A percentile compares a stretch with the other conserved stretches of the same genome.
These are phyloP conservation scores for Ophiosphaerella narmari DNA, from an alignment of 2,329 filamentous ascomycete genomes.

Conservation along the genomic window DNA sequence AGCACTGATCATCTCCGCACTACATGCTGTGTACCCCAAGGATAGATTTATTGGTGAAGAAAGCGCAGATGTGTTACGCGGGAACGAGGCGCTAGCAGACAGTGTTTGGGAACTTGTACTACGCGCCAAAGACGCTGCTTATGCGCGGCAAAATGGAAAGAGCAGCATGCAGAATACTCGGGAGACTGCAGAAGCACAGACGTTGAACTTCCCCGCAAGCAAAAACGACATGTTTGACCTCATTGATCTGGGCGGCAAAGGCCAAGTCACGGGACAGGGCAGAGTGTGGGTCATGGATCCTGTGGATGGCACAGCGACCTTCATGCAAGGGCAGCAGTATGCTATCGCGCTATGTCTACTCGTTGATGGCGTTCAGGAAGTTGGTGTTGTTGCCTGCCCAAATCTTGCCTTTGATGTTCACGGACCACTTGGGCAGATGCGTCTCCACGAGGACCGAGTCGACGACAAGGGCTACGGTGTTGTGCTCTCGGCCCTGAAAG, in stretches of 20 bases:
- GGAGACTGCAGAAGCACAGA: conserved; percentile 5
- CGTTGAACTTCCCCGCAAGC: conserved; percentile 45
- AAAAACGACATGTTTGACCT: conserved; percentile 63
- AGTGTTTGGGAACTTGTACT: conserved; percentile 62
- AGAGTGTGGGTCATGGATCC: conserved; percentile 67
- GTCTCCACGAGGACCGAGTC: conserved; percentile 46
- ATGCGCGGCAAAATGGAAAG: conserved; percentile 30
- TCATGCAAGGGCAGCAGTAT: conserved; percentile 65
- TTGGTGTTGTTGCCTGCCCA: conserved; percentile 66
- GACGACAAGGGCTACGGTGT: conserved; percentile 49
- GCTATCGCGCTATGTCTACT: conserved; percentile 65
- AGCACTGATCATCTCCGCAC: conserved; percentile 62
- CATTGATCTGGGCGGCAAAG: conserved; percentile 65
- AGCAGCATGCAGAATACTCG: conserved; percentile 27
- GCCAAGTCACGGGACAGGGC: conserved; percentile 52
- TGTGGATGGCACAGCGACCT: conserved; percentile 67
- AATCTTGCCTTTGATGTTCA: conserved; percentile 56
- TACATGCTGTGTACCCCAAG: conserved; percentile 58
- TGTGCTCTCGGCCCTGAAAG: conserved; percentile 55
- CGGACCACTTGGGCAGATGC: conserved; percentile 17
- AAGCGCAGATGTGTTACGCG: conserved; percentile 58
- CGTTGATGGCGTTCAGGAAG: conserved; percentile 60
- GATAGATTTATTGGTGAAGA: conserved; percentile 68
- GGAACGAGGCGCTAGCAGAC: conserved; percentile 53
- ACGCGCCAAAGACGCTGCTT: conserved; percentile 34